phyloP scores from a whole-genome alignment of 139 green algal species.

The Tetraselmis chui region DNA sequence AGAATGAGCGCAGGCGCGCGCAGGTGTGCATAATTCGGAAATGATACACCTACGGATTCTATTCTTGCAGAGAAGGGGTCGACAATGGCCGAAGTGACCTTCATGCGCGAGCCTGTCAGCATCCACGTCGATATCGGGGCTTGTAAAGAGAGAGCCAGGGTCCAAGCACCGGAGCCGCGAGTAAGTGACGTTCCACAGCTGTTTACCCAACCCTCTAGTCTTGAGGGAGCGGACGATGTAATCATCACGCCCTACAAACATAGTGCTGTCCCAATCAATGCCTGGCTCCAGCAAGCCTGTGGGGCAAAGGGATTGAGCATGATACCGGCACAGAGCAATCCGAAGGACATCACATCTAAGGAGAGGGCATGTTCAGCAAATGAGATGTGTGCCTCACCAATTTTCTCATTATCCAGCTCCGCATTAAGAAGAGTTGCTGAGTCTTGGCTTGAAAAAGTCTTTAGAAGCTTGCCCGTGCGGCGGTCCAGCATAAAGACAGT shows the following conservation, averaged over 20 bases:
- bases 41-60: no score
- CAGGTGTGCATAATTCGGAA: no score
- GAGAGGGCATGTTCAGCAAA: no score
- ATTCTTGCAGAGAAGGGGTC: not conserved
- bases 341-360: no score
- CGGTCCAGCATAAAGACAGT: conserved; percentile 74
- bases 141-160: not conserved
- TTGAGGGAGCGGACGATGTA: conserved; percentile 62
- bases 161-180: conserved; percentile 16
- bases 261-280: conserved; percentile 4
- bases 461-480: conserved; percentile 46
- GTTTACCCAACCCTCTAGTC: conserved; percentile 10
- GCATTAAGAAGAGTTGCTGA: not conserved
- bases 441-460: not conserved
- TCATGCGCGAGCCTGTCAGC: not conserved
- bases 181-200: conserved; percentile 62
- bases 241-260: conserved; percentile 66
- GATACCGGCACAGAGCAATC: no score
- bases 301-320: no score
- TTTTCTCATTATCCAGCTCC: not conserved
- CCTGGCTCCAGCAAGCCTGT: not conserved
- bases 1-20: not conserved
- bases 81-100: not conserved
- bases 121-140: not conserved
- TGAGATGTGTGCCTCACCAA: no score